These are phyloP conservation scores for Malus sieversii DNA, from an alignment of 306 rosid species.

Conservation along the genomic window DNA sequence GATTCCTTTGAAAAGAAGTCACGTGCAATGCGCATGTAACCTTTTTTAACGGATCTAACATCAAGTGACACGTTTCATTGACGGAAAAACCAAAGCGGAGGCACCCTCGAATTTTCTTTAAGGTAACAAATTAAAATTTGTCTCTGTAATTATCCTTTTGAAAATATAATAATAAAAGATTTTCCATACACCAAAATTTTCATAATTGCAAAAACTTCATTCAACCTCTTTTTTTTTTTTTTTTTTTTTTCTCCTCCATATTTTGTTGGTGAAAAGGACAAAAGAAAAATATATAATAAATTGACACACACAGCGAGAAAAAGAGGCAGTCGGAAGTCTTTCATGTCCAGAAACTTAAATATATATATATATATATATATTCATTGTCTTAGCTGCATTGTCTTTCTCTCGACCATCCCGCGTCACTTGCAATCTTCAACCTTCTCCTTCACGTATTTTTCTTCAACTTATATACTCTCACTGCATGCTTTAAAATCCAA, in stretches of 20 bases:
- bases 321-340: not conserved
- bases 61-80: too few species aligned
- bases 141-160: too few species aligned
- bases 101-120: too few species aligned
- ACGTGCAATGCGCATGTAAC: too few species aligned
- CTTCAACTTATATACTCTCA: constrained; percentile 10
- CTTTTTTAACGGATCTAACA: too few species aligned
- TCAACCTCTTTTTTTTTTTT: not conserved
- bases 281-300: not conserved
- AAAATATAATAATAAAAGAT: too few species aligned
- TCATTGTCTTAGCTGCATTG: constrained; percentile 14
- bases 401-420: constrained; percentile 4
- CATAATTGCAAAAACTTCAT: not conserved
- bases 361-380: not conserved
- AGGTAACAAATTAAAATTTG: too few species aligned
- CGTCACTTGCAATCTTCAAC: not conserved
- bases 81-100: too few species aligned
- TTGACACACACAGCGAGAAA: not conserved
- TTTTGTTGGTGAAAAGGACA: not conserved
- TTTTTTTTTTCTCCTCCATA: not conserved
- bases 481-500: constrained; percentile 42
- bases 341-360: constrained; percentile 5
- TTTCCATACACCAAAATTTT: too few species aligned
- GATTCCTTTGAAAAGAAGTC: too few species aligned
- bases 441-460: constrained; percentile 8